Percentiles rank a stretch among this genome's conserved stretches.
These are phyloP conservation scores for Stereum hirsutum DNA, from an alignment of 1,284 basidiomycete genomes.

Conservation along the genomic window DNA sequence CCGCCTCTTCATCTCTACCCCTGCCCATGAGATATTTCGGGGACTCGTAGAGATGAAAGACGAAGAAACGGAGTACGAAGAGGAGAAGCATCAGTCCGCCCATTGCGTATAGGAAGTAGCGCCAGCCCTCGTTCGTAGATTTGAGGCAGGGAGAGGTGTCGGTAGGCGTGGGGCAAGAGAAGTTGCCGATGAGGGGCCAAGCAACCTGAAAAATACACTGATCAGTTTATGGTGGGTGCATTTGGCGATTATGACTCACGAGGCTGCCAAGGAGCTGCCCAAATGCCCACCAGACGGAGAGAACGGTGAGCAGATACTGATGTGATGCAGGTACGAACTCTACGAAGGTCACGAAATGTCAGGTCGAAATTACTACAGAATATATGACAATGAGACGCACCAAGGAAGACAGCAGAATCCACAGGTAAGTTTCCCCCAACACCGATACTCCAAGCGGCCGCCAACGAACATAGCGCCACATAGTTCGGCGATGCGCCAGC, in stretches of 20 bases:
- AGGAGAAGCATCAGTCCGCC: slow-evolving; percentile 55
- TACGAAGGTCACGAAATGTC: slow-evolving; percentile 12
- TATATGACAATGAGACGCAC: slow-evolving; percentile 23
- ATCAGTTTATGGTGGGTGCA: slow-evolving; percentile 18
- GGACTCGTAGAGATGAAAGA: slow-evolving; percentile 69
- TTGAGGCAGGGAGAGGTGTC: slow-evolving; percentile 30
- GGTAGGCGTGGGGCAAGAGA: slow-evolving; percentile 37
- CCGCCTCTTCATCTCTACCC: slow-evolving; percentile 63
- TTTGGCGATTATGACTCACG: slow-evolving; percentile 33
- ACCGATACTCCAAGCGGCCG: slow-evolving; percentile 50
- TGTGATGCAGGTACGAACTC: slow-evolving; percentile 53
- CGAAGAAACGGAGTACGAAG: slow-evolving; percentile 60
- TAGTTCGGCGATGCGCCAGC: slow-evolving; percentile 50
- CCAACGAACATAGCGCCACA: slow-evolving; percentile 40
- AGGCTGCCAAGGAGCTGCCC: slow-evolving; percentile 51
- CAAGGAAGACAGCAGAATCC: slow-evolving; percentile 72
- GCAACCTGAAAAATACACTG: slow-evolving; percentile 40
- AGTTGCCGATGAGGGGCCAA: slow-evolving; percentile 59
- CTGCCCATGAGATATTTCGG: slow-evolving; percentile 71
- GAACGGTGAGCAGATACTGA: slow-evolving; percentile 53
- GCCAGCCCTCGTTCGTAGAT: slow-evolving; percentile 59
- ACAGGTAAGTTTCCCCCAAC: slow-evolving; percentile 73
- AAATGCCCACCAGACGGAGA: slow-evolving; percentile 61
- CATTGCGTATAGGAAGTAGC: slow-evolving; percentile 57
- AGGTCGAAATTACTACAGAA: neutral